phyloP scores from a whole-genome alignment of 2,329 filamentous ascomycete species.

The Calonectria pseudoreteaudii region DNA sequence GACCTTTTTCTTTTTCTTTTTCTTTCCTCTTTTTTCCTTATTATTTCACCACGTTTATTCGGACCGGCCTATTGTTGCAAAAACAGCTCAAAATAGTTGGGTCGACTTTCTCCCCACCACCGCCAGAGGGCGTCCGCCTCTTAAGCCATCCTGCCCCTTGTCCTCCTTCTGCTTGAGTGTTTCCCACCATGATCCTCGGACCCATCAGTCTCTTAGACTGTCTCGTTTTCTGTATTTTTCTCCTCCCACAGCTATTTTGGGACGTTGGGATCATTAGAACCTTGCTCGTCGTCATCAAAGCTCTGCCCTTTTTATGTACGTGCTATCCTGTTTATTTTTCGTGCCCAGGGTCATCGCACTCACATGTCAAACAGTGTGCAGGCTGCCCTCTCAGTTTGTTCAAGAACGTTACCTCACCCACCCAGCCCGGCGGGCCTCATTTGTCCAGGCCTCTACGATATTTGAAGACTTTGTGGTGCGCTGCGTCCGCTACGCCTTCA shows the following conservation, averaged over 20 bases:
- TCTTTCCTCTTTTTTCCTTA: background rate
- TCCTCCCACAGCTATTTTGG: constrained; percentile 77
- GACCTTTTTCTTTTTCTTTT: background rate
- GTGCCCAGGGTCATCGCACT: constrained; percentile 18
- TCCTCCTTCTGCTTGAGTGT: constrained; percentile 14
- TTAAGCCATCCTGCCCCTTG: constrained; percentile 16
- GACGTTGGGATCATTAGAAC: constrained; percentile 74
- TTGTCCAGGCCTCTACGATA: constrained; percentile 75
- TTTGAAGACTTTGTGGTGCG: constrained; percentile 84
- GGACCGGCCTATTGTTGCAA: background rate
- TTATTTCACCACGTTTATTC: background rate
- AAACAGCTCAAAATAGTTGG: background rate
- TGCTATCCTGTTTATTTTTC: constrained; percentile 20
- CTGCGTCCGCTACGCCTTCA: constrained; percentile 83
- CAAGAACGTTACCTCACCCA: constrained; percentile 47
- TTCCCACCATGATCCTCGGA: constrained; percentile 73
- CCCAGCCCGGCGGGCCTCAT: constrained; percentile 60
- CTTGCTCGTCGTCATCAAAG: constrained; percentile 66
- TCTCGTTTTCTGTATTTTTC: constrained; percentile 76
- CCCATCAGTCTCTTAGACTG: constrained; percentile 83
- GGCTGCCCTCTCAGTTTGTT: constrained; percentile 46
- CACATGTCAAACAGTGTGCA: constrained; percentile 40
- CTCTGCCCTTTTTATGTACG: constrained; percentile 78
- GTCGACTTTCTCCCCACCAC: background rate
- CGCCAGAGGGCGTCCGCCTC: constrained; percentile 1